A percentile compares a stretch with the other conserved stretches of the same genome.
phyloP scores from a whole-genome alignment of 345 rosid genomes.

The Murraya paniculata region DNA sequence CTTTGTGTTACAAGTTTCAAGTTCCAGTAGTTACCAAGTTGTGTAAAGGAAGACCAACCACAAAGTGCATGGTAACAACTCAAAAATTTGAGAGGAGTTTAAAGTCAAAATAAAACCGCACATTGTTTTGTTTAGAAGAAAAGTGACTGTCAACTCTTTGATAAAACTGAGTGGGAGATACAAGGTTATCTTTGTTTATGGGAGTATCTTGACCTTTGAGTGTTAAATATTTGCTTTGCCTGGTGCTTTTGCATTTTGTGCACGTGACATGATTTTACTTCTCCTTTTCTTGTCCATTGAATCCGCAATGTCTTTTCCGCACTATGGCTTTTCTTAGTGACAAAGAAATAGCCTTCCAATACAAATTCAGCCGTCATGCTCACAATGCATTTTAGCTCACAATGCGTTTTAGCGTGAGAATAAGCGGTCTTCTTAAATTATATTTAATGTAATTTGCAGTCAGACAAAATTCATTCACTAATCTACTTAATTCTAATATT shows the following conservation, averaged over 20 bases:
- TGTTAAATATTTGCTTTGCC: not conserved
- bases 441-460: too few relatives aligned
- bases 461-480: too few relatives aligned
- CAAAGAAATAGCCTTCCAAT: conserved; percentile 1
- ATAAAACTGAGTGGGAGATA: not conserved
- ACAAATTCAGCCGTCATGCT: not conserved
- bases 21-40: not conserved
- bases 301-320: not conserved
- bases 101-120: not conserved
- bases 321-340: conserved; percentile 12
- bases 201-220: not conserved
- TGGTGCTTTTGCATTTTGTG: not conserved
- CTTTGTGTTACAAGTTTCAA: not conserved
- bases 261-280: conserved; percentile 8
- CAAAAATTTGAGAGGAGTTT: not conserved
- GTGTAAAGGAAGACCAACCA: not conserved
- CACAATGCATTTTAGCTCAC: not conserved
- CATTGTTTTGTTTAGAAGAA: not conserved
- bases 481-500: too few relatives aligned
- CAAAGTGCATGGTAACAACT: not conserved
- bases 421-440: not conserved
- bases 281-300: not conserved
- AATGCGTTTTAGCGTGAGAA: not conserved
- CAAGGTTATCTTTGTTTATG: not conserved
- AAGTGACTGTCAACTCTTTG: not conserved